These are phyloP conservation scores for Mycena alexandri DNA, from an alignment of 768 basidiomycete species.

Conservation along the genomic window DNA sequence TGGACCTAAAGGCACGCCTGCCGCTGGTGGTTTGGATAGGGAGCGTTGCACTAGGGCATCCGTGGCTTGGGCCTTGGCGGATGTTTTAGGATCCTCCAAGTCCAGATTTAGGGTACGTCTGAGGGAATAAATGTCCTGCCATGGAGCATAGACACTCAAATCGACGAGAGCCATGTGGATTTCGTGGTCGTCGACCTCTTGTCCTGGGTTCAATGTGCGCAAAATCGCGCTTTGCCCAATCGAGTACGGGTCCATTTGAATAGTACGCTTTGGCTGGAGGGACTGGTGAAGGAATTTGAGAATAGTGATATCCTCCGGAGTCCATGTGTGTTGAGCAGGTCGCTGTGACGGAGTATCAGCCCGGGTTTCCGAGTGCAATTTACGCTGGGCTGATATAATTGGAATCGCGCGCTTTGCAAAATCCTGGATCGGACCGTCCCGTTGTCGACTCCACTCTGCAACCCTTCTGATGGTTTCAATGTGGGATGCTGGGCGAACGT, in stretches of 20 bases:
- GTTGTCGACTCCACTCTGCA: conserved; percentile 58
- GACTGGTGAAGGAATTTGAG: conserved; percentile 70
- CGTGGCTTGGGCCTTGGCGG: conserved; percentile 40
- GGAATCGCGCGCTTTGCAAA: conserved; percentile 66
- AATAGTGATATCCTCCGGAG: conserved; percentile 65
- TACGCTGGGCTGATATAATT: conserved; percentile 53
- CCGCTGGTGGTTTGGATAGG: conserved; percentile 38
- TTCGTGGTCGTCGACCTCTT: conserved; percentile 47
- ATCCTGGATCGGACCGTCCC: conserved; percentile 53
- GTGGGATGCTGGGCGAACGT: conserved; percentile 72
- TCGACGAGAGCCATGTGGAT: conserved; percentile 70
- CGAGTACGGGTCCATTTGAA: conserved; percentile 75
- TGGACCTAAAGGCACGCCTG: conserved; percentile 60
- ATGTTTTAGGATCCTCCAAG: conserved; percentile 48
- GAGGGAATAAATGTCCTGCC: conserved; percentile 76
- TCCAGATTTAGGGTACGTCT: conserved; percentile 52
- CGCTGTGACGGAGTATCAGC: conserved; percentile 46
- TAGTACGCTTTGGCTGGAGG: conserved; percentile 59
- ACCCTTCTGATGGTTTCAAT: conserved; percentile 65
- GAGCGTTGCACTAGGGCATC: conserved; percentile 48
- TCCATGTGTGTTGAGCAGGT: conserved; percentile 57
- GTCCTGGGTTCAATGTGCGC: conserved; percentile 62
- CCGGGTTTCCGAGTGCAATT: conserved; percentile 46
- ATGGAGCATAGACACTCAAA: conserved; percentile 81
- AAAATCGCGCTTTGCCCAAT: conserved; percentile 67